Evolutionary conservation across 192 early-diverging fungal species (phyloP), one percentile per base, ranked within the genome.

Genomic region (Coemansia sp.): DNA sequence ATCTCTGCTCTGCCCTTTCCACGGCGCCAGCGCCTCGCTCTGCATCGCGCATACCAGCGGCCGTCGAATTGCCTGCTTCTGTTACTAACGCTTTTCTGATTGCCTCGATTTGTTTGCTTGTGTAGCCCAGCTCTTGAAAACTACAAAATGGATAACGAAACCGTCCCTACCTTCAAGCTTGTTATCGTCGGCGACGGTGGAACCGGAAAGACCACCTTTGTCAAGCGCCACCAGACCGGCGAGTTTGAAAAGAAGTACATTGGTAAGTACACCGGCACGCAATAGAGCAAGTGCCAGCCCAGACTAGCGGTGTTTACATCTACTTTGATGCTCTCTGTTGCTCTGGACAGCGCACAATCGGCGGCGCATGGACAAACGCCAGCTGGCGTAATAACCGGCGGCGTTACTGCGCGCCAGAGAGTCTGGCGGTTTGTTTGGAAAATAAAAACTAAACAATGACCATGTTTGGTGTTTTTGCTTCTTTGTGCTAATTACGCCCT

Each of bases 161-260:
- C 27, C 30, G 43, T 28, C 35, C 72, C 72, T 61, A 68, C 67
- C 52, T 75, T 75, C 55, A 75, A 75, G 65, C 65, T 75, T 38
- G 72, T 75, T 49, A 64, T 98, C 67, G 95, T 99, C 70, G 94
- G 97, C 51, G 95, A 96, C 66, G 94, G 95, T 72, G 95, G 95
- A 69, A 96, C 97, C 19, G 97, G 97, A 60, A 99, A 99, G 84
- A 99, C 97, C 55, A 99, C 97, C 58, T 99, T 99, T 67, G 97
- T 99, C 61, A 99, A 99, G 85, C 94, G 97, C 64, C 97, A 99
- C 66, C 87, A 91, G 78, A 94, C 94, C 51, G 97, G 97, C 66
- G 97, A 99, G 84, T 99, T 97, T 61, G 97, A 99, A 78, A 99
- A 99, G 93, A 96, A 95, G 80, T 99, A 99, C 78, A 86, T 99